Percentiles rank a stretch among this genome's conserved stretches.
Conservation (phyloP, 352 stramenopile species). For the Phytophthora crassamura region DNA sequence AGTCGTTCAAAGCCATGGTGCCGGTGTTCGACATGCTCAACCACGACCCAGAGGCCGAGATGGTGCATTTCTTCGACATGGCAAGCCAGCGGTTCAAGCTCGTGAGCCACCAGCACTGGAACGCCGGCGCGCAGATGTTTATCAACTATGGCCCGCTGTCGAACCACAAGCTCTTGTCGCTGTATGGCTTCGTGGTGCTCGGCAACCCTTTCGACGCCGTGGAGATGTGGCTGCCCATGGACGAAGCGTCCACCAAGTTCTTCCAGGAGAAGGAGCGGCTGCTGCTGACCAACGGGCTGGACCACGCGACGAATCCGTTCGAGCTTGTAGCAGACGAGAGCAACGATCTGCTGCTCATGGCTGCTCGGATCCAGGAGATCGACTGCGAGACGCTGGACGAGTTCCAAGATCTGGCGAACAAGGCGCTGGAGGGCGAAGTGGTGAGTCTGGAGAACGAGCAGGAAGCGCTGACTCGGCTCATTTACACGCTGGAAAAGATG, state of each 20-base stretch:
- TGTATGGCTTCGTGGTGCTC: conserved; percentile 83
- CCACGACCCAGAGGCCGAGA: conserved; percentile 77
- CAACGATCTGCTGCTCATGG: conserved; percentile 73
- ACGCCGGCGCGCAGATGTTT: conserved; percentile 72
- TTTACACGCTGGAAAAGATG: conserved; percentile 71
- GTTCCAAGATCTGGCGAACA: conserved; percentile 43
- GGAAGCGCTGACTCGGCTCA: conserved; percentile 54
- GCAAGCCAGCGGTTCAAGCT: conserved; percentile 62
- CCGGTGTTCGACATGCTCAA: conserved; percentile 91
- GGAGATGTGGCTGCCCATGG: conserved; percentile 80
- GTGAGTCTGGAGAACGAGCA: conserved; percentile 63
- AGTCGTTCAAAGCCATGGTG: conserved; percentile 79
- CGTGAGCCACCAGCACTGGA: conserved; percentile 78
- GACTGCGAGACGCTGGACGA: conserved; percentile 52
- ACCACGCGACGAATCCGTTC: conserved; percentile 65
- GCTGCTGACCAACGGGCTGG: conserved; percentile 58
- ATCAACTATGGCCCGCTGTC: conserved; percentile 86
- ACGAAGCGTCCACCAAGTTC: conserved; percentile 45
- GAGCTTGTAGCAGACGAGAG: conserved; percentile 67
- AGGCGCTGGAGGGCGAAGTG: conserved; percentile 63
- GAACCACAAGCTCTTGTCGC: conserved; percentile 82
- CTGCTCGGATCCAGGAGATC: conserved; percentile 71
- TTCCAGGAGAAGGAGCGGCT: conserved; percentile 58
- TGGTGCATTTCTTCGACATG: conserved; percentile 74
- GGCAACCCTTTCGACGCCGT: conserved; percentile 76